Evolutionary conservation across 2,329 filamentous ascomycete species (phyloP).

Genomic region (Bimuria novae-zelandiae): DNA sequence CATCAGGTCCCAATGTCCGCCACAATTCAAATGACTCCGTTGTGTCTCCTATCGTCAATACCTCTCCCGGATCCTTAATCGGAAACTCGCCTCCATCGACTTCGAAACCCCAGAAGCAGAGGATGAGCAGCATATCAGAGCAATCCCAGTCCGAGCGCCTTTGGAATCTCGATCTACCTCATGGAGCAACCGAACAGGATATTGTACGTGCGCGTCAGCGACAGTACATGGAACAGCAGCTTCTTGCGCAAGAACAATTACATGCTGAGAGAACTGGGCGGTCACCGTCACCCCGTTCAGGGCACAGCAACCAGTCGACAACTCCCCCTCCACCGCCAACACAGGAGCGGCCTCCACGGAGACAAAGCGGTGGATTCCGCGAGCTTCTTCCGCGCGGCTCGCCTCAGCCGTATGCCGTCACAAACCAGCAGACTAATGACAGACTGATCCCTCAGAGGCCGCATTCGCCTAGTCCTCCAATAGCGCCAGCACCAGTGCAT

Average conservation of each 20-base stretch:
- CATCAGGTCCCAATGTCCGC: constrained; percentile 25
- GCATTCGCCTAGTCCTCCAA: constrained; percentile 21
- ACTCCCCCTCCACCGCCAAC: constrained; percentile 20
- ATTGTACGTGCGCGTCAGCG: constrained; percentile 43
- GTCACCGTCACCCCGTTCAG: constrained; percentile 38
- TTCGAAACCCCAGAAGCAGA: constrained; percentile 29
- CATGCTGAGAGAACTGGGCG: constrained; percentile 35
- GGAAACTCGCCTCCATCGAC: constrained; percentile 14
- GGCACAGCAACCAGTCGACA: constrained; percentile 27
- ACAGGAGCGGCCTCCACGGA: constrained; percentile 10
- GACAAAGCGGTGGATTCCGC: constrained; percentile 34
- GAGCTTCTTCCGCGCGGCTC: constrained; percentile 41
- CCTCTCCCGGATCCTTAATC: constrained; percentile 22
- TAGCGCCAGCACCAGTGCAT: constrained; percentile 25
- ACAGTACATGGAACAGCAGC: constrained; percentile 42
- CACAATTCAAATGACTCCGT: constrained; percentile 36
- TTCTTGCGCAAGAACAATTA: constrained; percentile 38
- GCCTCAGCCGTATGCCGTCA: constrained; percentile 30
- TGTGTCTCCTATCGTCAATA: constrained; percentile 37
- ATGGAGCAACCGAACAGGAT: constrained; percentile 42
- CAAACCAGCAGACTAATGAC: constrained; percentile 11
- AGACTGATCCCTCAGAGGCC: constrained; percentile 11
- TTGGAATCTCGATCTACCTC: constrained; percentile 42
- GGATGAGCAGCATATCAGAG: constrained; percentile 45
- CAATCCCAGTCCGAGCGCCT: constrained; percentile 33